These are phyloP conservation scores for Colletotrichum chrysophilum DNA, from an alignment of 2,329 filamentous ascomycete species.

Conservation along the genomic window DNA sequence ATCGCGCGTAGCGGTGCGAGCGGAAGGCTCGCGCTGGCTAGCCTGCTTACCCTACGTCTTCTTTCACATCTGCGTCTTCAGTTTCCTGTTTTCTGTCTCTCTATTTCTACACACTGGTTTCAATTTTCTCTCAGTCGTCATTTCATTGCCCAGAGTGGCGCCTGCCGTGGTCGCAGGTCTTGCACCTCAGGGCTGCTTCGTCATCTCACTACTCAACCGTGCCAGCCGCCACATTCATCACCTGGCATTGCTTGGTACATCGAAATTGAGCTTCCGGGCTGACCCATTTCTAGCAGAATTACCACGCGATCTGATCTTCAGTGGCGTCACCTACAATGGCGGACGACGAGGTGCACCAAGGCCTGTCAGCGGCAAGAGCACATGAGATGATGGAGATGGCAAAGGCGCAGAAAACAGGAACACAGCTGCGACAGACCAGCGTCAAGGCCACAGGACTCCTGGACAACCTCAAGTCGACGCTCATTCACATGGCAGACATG, in stretches of 20 bases:
- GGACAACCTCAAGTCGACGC: not conserved
- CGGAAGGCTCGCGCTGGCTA: not conserved
- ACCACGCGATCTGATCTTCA: not conserved
- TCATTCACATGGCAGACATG: not conserved
- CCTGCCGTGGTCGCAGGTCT: not conserved
- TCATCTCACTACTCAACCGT: not conserved
- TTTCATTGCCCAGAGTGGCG: not conserved
- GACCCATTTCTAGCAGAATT: not conserved
- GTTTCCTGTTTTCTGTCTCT: not conserved
- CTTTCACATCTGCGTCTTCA: not conserved
- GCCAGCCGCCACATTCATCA: not conserved
- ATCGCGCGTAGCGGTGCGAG: not conserved
- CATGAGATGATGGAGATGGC: not conserved
- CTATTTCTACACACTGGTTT: not conserved
- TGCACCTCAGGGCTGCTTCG: not conserved
- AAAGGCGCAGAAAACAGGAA: not conserved
- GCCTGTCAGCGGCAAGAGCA: not conserved
- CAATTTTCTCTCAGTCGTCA: not conserved
- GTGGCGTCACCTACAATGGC: not conserved
- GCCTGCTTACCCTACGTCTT: not conserved
- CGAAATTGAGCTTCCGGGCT: not conserved
- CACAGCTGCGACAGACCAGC: not conserved
- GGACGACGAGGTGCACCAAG: not conserved
- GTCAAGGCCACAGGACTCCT: not conserved
- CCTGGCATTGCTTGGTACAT: not conserved